A percentile compares a stretch with the other conserved stretches of the same genome.
Conservation (phyloP, 129 eudicot species). For the Gnaphalium uliginosum region DNA sequence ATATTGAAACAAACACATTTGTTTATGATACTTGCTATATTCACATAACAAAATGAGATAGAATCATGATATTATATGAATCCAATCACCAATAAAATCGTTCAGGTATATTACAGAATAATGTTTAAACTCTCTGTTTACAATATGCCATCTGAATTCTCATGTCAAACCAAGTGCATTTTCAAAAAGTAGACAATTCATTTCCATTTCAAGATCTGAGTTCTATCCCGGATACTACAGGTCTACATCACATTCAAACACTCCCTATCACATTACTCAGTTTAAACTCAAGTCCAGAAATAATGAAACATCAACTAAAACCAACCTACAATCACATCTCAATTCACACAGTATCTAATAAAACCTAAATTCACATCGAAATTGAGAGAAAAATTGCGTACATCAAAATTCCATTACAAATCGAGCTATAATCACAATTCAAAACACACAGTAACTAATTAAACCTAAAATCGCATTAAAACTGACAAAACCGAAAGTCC, state of each 20-base stretch:
- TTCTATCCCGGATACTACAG: conserved; percentile 2
- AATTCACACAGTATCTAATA: not conserved
- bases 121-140: not conserved
- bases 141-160: not conserved
- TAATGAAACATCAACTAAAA: conserved; percentile 3
- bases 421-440: not conserved
- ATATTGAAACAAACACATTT: not conserved
- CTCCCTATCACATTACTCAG: not conserved
- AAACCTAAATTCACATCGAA: not conserved
- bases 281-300: not conserved
- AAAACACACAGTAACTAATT: not conserved
- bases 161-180: not conserved
- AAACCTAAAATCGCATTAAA: not conserved
- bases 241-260: too few relatives aligned
- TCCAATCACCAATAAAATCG: not conserved
- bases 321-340: conserved; percentile 11
- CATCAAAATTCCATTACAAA: not conserved
- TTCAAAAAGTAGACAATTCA: not conserved
- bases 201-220: not conserved
- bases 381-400: not conserved
- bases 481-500: not conserved
- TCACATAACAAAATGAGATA: conserved; percentile 11
- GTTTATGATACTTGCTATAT: not conserved
- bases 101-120: not conserved
- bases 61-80: not conserved